Conservation (phyloP, 1,284 basidiomycete genomes). For the Sutorius eximius region DNA sequence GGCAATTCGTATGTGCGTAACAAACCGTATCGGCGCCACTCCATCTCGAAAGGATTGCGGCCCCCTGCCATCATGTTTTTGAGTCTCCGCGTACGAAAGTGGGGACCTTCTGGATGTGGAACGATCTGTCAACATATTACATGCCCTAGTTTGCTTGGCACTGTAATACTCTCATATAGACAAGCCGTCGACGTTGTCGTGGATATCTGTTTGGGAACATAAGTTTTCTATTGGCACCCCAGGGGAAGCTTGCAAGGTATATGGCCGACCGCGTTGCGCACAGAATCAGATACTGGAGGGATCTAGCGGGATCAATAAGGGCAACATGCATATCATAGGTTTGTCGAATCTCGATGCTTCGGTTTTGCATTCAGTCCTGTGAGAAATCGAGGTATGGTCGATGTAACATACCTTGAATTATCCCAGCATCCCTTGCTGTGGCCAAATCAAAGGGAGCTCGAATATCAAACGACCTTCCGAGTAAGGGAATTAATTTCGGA, state of each 20-base stretch:
- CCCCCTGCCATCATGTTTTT: not conserved
- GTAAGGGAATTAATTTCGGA: not conserved
- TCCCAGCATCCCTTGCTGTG: not conserved
- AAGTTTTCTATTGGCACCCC: not conserved
- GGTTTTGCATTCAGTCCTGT: not conserved
- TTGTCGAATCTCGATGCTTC: too few relatives aligned
- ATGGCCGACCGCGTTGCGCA: not conserved
- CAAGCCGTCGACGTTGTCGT: slow-evolving; percentile 7
- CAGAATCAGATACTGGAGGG: too few relatives aligned
- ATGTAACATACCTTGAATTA: not conserved
- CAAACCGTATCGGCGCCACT: not conserved
- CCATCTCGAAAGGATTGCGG: not conserved
- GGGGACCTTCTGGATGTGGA: not conserved
- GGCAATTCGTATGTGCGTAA: not conserved
- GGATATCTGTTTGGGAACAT: not conserved
- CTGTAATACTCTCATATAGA: not conserved
- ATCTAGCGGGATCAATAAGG: not conserved
- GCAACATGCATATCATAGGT: not conserved
- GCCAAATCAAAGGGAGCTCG: not conserved
- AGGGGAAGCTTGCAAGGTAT: not conserved
- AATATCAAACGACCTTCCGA: not conserved
- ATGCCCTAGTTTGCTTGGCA: not conserved
- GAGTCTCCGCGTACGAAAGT: not conserved
- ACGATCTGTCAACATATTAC: not conserved
- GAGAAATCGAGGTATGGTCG: too few relatives aligned